These are phyloP conservation scores for Zygosaccharomyces pseudobailii DNA, from an alignment of 1,139 yeast genomes.

Conservation along the genomic window DNA sequence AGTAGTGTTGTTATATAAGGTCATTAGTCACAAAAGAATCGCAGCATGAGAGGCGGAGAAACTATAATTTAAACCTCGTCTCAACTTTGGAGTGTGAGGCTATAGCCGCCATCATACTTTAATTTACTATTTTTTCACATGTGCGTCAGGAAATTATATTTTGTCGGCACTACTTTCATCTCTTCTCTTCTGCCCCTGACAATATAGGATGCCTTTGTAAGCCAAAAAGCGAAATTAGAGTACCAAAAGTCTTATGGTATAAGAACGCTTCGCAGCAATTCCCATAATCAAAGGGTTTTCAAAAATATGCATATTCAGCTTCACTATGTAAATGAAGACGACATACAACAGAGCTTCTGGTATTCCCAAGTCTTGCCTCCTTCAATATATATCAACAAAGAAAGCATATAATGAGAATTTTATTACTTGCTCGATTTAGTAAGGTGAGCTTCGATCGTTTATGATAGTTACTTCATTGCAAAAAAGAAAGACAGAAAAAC, in stretches of 20 bases:
- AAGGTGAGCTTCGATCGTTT: too few species aligned
- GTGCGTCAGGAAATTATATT: not conserved
- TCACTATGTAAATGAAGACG: too few species aligned
- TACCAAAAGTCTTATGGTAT: slow-evolving; percentile 11
- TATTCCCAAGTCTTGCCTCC: too few species aligned
- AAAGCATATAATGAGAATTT: too few species aligned
- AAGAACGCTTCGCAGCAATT: not conserved
- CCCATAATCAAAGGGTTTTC: too few species aligned
- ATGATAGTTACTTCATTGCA: too few species aligned
- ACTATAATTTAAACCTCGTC: slow-evolving; percentile 54
- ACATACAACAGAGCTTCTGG: too few species aligned
- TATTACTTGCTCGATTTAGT: too few species aligned
- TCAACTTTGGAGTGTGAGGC: slow-evolving; percentile 44
- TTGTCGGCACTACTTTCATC: not conserved
- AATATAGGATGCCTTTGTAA: slow-evolving; percentile 34
- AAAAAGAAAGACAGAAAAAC: too few species aligned
- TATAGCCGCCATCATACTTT: slow-evolving; percentile 1
- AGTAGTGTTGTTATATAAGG: slow-evolving; percentile 47
- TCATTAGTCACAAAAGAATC: slow-evolving; percentile 44
- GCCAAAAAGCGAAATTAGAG: slow-evolving; percentile 1
- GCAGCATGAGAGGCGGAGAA: slow-evolving; percentile 60
- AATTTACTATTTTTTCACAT: not conserved
- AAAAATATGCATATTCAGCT: too few species aligned
- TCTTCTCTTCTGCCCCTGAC: slow-evolving; percentile 44
- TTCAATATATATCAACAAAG: too few species aligned